A percentile compares a stretch with the other conserved stretches of the same genome.
These are phyloP conservation scores for Cyberlindnera lachancei DNA, from an alignment of 805 yeast species.

Conservation along the genomic window DNA sequence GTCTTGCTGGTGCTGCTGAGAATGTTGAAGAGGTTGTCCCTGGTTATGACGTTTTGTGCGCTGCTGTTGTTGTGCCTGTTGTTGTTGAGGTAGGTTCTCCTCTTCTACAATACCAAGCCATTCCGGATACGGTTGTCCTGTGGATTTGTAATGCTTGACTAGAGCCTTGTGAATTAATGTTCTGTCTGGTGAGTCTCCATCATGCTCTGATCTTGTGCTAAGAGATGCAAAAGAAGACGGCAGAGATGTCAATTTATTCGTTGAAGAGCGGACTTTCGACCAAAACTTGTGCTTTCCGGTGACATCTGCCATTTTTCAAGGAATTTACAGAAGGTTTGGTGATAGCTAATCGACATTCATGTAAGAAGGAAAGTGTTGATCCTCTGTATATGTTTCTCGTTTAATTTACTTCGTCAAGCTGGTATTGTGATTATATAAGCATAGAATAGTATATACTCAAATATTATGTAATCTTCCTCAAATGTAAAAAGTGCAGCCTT, in stretches of 20 bases:
- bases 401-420: no score
- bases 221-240: conserved; percentile 17
- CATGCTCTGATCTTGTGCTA: conserved; percentile 21
- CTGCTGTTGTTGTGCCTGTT: conserved; percentile 6
- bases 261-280: conserved; percentile 20
- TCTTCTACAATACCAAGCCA: conserved; percentile 21
- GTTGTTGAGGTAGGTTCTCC: conserved; percentile 6
- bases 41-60: conserved; percentile 3
- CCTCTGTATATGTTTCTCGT: no score
- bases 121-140: conserved; percentile 15
- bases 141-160: conserved; percentile 12
- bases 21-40: conserved; percentile 4
- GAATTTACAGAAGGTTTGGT: no score
- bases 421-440: no score
- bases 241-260: conserved; percentile 17
- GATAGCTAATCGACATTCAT: no score
- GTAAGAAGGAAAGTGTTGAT: no score
- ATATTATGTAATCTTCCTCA: no score
- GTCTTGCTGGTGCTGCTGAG: conserved; percentile 2
- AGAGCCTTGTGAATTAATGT: conserved; percentile 22
- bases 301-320: not conserved
- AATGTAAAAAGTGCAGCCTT: no score
- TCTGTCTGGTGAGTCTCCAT: conserved; percentile 19
- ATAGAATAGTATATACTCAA: no score
- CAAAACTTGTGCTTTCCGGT: conserved; percentile 13